Percentiles rank a stretch among this genome's conserved stretches.
phyloP scores from a whole-genome alignment of 2,329 filamentous ascomycete genomes.

The Colletotrichum sansevieriae region DNA sequence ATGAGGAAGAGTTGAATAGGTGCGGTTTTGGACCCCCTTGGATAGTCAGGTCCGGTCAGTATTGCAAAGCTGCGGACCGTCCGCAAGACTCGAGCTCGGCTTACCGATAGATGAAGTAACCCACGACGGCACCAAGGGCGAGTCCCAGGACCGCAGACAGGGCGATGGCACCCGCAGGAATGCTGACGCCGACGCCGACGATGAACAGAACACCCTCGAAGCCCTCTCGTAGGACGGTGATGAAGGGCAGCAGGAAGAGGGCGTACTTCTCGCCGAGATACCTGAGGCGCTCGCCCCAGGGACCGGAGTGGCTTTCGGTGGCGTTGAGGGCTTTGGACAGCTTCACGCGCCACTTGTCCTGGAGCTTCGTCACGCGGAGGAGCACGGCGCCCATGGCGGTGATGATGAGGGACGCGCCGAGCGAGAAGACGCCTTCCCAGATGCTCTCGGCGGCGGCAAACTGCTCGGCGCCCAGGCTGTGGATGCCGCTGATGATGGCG shows the following conservation, averaged over 20 bases:
- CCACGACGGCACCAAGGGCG: constrained; percentile 70
- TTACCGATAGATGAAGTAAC: constrained; percentile 80
- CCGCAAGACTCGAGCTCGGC: constrained; percentile 42
- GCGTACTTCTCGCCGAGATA: constrained; percentile 73
- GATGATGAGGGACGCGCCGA: constrained; percentile 74
- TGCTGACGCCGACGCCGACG: constrained; percentile 77
- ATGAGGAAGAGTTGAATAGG: constrained; percentile 78
- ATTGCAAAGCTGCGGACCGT: not conserved
- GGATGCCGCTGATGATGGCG: constrained; percentile 49
- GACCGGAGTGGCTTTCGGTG: constrained; percentile 15
- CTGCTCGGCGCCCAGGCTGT: constrained; percentile 67
- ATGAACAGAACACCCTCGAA: constrained; percentile 85
- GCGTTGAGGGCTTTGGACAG: constrained; percentile 66
- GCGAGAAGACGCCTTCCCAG: constrained; percentile 74
- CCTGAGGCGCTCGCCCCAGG: constrained; percentile 34
- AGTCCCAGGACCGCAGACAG: constrained; percentile 77
- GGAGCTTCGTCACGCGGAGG: constrained; percentile 74
- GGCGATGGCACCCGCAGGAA: constrained; percentile 77
- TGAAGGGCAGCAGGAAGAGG: constrained; percentile 82
- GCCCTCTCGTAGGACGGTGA: constrained; percentile 82
- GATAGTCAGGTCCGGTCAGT: constrained; percentile 52
- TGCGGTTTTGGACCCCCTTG: constrained; percentile 54
- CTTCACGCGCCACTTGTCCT: constrained; percentile 76
- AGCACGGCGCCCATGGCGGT: constrained; percentile 74
- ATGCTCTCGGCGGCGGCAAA: constrained; percentile 73